A percentile compares a stretch with the other conserved stretches of the same genome.
Conservation (phyloP, 176 grass and related monocot genomes). For the Hordeum vulgare region DNA sequence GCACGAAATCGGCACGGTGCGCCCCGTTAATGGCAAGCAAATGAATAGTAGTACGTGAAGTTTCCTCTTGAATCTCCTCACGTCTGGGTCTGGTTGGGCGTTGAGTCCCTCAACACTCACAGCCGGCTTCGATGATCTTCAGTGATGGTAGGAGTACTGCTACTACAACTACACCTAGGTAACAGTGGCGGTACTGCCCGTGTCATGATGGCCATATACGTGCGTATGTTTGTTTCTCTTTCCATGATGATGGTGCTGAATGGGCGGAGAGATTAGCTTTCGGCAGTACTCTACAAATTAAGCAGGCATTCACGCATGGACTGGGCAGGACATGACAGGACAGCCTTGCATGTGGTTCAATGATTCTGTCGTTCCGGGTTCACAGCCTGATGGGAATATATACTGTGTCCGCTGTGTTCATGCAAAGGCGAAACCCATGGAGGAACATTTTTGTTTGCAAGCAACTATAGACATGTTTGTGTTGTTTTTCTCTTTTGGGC, state of each 20-base stretch:
- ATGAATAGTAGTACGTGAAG: too few species aligned
- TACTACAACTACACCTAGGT: too few species aligned
- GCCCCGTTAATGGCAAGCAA: too few species aligned
- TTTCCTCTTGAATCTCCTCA: too few species aligned
- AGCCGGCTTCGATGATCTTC: too few species aligned
- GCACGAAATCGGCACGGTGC: too few species aligned
- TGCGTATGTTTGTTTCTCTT: not conserved
- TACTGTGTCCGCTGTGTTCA: not conserved
- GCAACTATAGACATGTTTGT: too few species aligned
- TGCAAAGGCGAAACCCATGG: not conserved
- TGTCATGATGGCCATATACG: not conserved
- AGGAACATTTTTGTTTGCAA: not conserved
- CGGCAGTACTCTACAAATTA: not conserved
- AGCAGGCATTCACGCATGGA: not conserved
- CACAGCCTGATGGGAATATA: not conserved
- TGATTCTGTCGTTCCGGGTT: not conserved
- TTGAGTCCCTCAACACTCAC: too few species aligned
- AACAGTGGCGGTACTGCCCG: not conserved
- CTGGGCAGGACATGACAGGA: not conserved
- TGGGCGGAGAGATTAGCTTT: not conserved
- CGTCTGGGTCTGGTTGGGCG: too few species aligned
- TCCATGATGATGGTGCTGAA: not conserved
- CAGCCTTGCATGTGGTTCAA: not conserved
- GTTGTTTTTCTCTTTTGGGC: too few species aligned
- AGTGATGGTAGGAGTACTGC: too few species aligned